Evolutionary conservation across 805 yeast genomes (phyloP).

Genomic region (Brettanomyces nanus): DNA sequence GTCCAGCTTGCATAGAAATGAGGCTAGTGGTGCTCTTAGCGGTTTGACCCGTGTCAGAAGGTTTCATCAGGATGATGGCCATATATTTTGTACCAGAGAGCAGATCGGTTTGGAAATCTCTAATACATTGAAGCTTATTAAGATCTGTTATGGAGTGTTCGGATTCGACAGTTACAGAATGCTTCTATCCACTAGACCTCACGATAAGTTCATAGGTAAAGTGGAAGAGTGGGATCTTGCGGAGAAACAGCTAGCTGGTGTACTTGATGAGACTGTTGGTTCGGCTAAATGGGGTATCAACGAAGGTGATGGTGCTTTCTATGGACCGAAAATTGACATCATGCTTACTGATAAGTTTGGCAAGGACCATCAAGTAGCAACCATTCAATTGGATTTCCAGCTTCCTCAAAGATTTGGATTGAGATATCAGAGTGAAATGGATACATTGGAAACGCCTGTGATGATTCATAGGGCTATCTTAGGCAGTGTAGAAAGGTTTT

Average conservation of each 20-base stretch:
- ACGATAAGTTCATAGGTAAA: slow-evolving; percentile 66
- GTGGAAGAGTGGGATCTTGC: slow-evolving; percentile 76
- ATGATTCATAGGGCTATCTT: slow-evolving; percentile 93
- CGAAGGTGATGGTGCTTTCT: slow-evolving; percentile 95
- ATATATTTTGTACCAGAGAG: slow-evolving; percentile 75
- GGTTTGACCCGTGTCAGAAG: slow-evolving; percentile 91
- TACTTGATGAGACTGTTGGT: slow-evolving; percentile 45
- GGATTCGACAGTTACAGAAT: slow-evolving; percentile 52
- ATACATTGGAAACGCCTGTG: slow-evolving; percentile 62
- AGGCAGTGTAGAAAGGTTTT: slow-evolving; percentile 88
- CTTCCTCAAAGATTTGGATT: slow-evolving; percentile 79
- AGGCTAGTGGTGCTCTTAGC: slow-evolving; percentile 86
- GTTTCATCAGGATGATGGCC: slow-evolving; percentile 98
- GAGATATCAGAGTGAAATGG: slow-evolving; percentile 50
- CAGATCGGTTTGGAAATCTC: slow-evolving; percentile 73
- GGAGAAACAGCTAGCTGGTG: slow-evolving; percentile 54
- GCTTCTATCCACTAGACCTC: slow-evolving; percentile 79
- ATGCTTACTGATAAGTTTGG: slow-evolving; percentile 71
- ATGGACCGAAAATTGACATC: slow-evolving; percentile 94
- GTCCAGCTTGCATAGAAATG: slow-evolving; percentile 88
- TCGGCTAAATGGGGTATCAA: slow-evolving; percentile 55
- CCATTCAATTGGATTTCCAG: slow-evolving; percentile 92
- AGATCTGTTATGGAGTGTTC: slow-evolving; percentile 64
- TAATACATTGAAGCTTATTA: slow-evolving; percentile 63
- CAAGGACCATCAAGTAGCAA: slow-evolving; percentile 88